Percentiles rank a stretch among this genome's conserved stretches.
Conservation (phyloP, 257 asterid species). For the Penstemon eatonii region DNA sequence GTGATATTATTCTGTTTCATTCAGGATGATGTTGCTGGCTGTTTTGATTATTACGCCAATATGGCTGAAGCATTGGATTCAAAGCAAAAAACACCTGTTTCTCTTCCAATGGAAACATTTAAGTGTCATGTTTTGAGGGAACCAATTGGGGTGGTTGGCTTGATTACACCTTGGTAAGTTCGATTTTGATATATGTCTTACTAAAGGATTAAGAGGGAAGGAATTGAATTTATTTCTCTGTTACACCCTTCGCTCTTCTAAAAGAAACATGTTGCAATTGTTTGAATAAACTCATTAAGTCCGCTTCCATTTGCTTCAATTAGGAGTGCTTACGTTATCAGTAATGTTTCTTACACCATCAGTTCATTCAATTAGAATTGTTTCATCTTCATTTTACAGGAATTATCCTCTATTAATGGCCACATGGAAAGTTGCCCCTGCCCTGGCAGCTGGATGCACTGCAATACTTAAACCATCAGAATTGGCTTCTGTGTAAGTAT, state of each 20-base stretch:
- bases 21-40: slow-evolving; percentile 94
- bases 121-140: slow-evolving; percentile 76
- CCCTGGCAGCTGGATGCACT: slow-evolving; percentile 96
- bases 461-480: slow-evolving; percentile 97
- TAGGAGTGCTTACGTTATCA: no score
- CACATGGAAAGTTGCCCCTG: slow-evolving; percentile 98
- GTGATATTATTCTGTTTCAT: slow-evolving; percentile 16
- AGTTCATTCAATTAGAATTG: neutral
- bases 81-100: slow-evolving; percentile 61
- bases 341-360: no score
- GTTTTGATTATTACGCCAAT: slow-evolving; percentile 85
- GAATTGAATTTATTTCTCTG: neutral
- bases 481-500: slow-evolving; percentile 72
- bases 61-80: slow-evolving; percentile 91
- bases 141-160: slow-evolving; percentile 93
- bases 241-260: slow-evolving; percentile 3
- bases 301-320: no score
- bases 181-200: slow-evolving; percentile 18
- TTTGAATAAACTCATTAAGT: no score
- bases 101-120: slow-evolving; percentile 81
- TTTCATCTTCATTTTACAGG: slow-evolving; percentile 41
- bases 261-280: no score
- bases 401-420: slow-evolving; percentile 97
- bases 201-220: neutral
- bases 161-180: slow-evolving; percentile 92